phyloP scores from a whole-genome alignment of 257 asterid genomes.

The Solanum pennellii region DNA sequence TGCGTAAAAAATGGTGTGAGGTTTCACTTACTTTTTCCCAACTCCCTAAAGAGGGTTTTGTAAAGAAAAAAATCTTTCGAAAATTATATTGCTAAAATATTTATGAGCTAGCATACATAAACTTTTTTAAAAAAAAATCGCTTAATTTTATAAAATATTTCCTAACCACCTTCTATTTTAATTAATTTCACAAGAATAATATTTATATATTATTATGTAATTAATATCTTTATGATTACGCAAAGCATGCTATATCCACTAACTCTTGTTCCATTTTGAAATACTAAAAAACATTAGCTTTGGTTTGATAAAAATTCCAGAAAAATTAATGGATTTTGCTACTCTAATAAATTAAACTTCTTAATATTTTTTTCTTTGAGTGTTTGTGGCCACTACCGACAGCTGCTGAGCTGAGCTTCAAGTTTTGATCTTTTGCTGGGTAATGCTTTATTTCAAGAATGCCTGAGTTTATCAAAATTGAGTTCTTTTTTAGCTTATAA shows the following conservation, averaged over 20 bases:
- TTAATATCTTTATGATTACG: no score
- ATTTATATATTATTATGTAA: no score
- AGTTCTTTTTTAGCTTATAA: not conserved
- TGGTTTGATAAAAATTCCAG: not conserved
- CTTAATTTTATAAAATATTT: no score
- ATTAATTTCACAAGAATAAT: no score
- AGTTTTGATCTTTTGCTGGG: not conserved
- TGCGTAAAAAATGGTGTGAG: no score
- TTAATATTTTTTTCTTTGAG: no score
- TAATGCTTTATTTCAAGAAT: not conserved
- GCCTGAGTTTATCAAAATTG: not conserved
- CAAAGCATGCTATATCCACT: no score
- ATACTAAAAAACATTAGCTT: not conserved
- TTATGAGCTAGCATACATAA: fast-evolving
- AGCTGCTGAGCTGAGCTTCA: not conserved
- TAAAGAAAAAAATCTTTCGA: fast-evolving
- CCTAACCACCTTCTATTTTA: no score
- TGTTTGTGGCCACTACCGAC: not conserved
- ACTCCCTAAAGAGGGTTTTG: no score
- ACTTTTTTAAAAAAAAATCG: no score
- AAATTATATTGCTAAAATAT: no score
- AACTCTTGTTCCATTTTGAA: not conserved
- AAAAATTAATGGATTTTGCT: not conserved
- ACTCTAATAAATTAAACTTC: not conserved
- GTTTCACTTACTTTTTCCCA: no score